Evolutionary conservation across 306 rosid species (phyloP).

Genomic region (Quillaja saponaria): DNA sequence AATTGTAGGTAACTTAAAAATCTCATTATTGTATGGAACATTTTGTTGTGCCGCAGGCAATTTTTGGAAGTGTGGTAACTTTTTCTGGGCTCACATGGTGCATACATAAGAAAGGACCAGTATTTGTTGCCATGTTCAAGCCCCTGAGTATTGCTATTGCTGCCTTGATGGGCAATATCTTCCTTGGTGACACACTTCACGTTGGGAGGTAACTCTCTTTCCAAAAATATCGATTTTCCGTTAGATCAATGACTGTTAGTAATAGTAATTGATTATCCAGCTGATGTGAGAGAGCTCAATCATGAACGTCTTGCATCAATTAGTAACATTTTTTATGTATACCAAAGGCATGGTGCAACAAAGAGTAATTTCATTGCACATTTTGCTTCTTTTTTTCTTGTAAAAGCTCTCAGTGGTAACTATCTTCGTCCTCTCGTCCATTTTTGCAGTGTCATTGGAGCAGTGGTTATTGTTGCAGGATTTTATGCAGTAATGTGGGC

Average conservation of each 20-base stretch:
- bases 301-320: no score
- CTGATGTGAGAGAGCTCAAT: no score
- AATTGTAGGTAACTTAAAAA: no score
- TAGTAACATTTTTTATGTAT: no score
- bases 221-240: neutral
- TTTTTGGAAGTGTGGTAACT: slow-evolving; percentile 50
- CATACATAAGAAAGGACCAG: slow-evolving; percentile 63
- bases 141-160: slow-evolving; percentile 67
- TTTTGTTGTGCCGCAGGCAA: slow-evolving; percentile 42
- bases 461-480: slow-evolving; percentile 47
- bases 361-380: no score
- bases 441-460: slow-evolving; percentile 48
- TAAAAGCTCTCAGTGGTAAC: neutral
- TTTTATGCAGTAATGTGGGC: slow-evolving; percentile 68
- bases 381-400: no score
- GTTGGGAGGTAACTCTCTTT: slow-evolving; percentile 47
- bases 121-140: slow-evolving; percentile 63
- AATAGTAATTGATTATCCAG: neutral
- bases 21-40: slow-evolving; percentile 22
- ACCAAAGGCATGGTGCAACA: no score
- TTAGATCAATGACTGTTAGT: no score
- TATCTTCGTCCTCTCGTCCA: neutral
- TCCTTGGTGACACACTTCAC: slow-evolving; percentile 64
- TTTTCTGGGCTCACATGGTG: slow-evolving; percentile 56
- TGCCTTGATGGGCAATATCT: slow-evolving; percentile 51